Conservation (phyloP, 257 asterid species). For the Nicotiana tomentosiformis region DNA sequence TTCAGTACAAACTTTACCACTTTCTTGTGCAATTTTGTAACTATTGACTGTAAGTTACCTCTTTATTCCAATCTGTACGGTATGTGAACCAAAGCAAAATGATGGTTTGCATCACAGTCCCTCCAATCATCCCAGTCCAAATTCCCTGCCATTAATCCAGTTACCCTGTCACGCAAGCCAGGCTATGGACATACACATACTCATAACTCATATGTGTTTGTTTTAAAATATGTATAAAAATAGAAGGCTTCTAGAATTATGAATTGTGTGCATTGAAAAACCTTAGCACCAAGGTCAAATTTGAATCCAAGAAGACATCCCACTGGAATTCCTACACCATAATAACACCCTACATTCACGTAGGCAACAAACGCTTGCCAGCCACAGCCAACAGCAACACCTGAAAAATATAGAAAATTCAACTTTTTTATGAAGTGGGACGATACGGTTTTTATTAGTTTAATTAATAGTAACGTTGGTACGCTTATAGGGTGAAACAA, state of each 20-base stretch:
- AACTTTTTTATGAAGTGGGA: no score
- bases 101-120: conserved; percentile 75
- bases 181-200: background rate
- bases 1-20: background rate
- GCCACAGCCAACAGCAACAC: conserved; percentile 83
- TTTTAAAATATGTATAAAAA: background rate
- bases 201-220: background rate
- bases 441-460: no score
- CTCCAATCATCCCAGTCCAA: conserved; percentile 90
- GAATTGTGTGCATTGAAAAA: background rate
- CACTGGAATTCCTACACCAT: conserved; percentile 32
- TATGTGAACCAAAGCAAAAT: conserved; percentile 71
- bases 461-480: no score
- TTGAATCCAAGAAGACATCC: conserved; percentile 51
- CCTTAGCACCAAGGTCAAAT: conserved; percentile 61
- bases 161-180: background rate
- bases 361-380: conserved; percentile 80
- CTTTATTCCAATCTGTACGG: conserved; percentile 67
- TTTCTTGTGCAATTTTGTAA: background rate
- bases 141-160: conserved; percentile 42
- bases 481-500: background rate
- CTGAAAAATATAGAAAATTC: conserved; percentile 17
- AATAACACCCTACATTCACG: conserved; percentile 54
- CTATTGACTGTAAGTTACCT: conserved; percentile 31
- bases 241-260: background rate